Base-by-base conservation (phyloP, 2,329 filamentous ascomycete genomes). In the Botrytis fabae region DNA sequence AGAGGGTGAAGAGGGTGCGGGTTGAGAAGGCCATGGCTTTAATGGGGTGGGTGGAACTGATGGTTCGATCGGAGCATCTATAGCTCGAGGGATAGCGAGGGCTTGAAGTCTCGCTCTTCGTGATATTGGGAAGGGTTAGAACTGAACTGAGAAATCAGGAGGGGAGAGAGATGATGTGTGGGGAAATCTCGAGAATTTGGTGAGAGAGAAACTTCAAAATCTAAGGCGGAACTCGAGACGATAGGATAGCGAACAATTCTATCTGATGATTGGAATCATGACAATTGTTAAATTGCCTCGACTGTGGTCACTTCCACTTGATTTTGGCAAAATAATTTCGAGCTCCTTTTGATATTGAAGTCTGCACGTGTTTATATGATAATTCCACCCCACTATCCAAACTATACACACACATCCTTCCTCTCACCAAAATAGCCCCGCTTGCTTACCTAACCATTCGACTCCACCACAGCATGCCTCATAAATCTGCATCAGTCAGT, bases 1-100 rank as follows among this genome's bases (percentile, higher is more conserved):
- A 85, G 20, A 87, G 81, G 70, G 83, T 75, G 81, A 91, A 89
- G 78, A 92, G 86, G 14, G 86, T 85, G 12, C 81, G 51, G 1
- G 84, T 84, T 70, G 72, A 76, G 32, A 40, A 16, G 28, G 70
- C 54, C 62, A 48, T 68, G 61, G 28, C 32, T 35, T 48, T 69
- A 22, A 32, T 40, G 28, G 35, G 22, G 42, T 32, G 7, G 25
- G 9, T 20, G 18, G 38, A 6, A 40, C 25, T 3, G n/a, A 32
- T 57, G 14, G 0, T 57, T 9, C 51, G 18, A 57, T 8, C 4
- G 14, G 3, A 28, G 14, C n/a, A 28, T 57, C 51, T 18, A 18
- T 28, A 18, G 6, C 16, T 57, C 4, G 14, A 28, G 51, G 5
- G 7, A 18, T 7, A 32, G 38, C 38, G 38, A 32, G 51, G n/a